Percentiles rank a stretch among this genome's conserved stretches.
phyloP scores from a whole-genome alignment of 2,329 filamentous ascomycete genomes.

The Sclerotiophoma versabilis region DNA sequence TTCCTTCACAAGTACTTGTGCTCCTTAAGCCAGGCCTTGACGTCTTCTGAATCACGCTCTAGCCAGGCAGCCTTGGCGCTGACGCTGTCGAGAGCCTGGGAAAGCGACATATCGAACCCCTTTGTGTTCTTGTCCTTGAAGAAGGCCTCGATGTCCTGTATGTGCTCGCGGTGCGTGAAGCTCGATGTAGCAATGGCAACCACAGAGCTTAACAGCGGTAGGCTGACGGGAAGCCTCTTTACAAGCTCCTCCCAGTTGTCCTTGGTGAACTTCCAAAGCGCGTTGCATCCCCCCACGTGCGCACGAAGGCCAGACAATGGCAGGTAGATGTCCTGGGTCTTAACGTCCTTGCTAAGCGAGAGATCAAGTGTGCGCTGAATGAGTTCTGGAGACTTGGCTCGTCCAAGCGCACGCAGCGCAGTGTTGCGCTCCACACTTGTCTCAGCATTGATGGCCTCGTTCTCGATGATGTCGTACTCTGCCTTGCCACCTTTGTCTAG shows the following conservation, averaged over 20 bases:
- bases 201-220: constrained; percentile 84
- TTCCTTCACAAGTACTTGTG: constrained; percentile 63
- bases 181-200: constrained; percentile 82
- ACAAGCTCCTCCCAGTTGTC: constrained; percentile 86
- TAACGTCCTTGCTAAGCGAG: constrained; percentile 80
- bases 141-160: constrained; percentile 79
- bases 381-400: constrained; percentile 77
- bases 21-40: constrained; percentile 73
- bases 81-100: constrained; percentile 87
- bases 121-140: constrained; percentile 84
- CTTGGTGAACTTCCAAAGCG: constrained; percentile 83
- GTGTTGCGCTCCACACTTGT: constrained; percentile 92
- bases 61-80: constrained; percentile 85
- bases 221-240: constrained; percentile 82
- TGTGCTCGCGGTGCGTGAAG: constrained; percentile 79
- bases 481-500: constrained; percentile 84
- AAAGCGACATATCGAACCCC: constrained; percentile 84
- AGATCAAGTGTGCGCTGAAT: constrained; percentile 82
- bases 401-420: constrained; percentile 81
- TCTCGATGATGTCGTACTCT: constrained; percentile 81
- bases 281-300: constrained; percentile 78
- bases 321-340: constrained; percentile 93
- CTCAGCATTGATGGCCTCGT: constrained; percentile 76
- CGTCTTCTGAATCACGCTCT: constrained; percentile 76
- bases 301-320: constrained; percentile 80